Conservation (phyloP, 192 early-diverging fungal species). For the Paraglomus occultum region DNA sequence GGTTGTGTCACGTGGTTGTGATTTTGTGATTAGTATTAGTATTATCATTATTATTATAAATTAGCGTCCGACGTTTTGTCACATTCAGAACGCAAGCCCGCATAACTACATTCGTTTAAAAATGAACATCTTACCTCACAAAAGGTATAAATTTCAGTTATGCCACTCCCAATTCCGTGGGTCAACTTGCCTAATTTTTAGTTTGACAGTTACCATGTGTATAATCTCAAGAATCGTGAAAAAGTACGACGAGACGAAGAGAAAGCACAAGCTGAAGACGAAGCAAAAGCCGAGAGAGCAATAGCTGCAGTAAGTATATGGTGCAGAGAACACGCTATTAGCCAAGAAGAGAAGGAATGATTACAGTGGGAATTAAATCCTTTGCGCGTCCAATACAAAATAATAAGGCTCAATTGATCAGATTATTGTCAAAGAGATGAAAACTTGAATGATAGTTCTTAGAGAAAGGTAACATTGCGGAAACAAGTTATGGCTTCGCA, state of each 20-base stretch:
- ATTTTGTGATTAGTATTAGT: too few relatives aligned
- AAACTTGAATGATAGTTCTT: too few relatives aligned
- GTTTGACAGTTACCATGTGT: constrained; percentile 68
- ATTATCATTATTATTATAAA: too few relatives aligned
- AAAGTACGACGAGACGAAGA: constrained; percentile 67
- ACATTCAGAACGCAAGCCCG: too few relatives aligned
- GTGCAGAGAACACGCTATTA: not conserved
- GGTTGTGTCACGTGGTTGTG: too few relatives aligned
- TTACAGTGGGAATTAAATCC: too few relatives aligned
- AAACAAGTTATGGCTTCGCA: too few relatives aligned
- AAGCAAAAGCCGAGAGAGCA: constrained; percentile 46
- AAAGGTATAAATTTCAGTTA: constrained; percentile 45
- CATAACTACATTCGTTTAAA: not conserved
- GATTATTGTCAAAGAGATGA: not conserved
- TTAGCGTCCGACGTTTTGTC: too few relatives aligned
- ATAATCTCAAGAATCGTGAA: constrained; percentile 69
- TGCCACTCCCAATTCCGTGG: not conserved
- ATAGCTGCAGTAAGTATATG: constrained; percentile 51
- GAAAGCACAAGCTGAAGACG: constrained; percentile 57
- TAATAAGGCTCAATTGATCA: not conserved
- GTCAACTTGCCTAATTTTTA: not conserved
- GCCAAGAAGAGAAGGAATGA: not conserved
- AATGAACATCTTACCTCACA: constrained; percentile 70
- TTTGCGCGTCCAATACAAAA: not conserved
- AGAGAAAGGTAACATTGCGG: too few relatives aligned